These are phyloP conservation scores for Zymoseptoria crescenta DNA, from an alignment of 2,329 filamentous ascomycete species.

Conservation along the genomic window DNA sequence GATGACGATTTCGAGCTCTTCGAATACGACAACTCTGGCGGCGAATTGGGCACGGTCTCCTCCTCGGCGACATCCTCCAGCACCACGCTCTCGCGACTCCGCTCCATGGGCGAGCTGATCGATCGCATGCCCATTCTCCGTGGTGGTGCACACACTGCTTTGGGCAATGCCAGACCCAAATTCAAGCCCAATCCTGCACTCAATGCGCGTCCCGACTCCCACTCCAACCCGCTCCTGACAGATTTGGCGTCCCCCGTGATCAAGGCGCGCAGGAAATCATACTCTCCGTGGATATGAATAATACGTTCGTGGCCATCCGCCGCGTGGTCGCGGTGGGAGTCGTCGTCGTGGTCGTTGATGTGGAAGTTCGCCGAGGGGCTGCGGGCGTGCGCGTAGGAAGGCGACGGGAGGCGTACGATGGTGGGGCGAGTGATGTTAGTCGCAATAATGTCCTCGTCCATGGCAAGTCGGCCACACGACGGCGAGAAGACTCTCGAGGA, in stretches of 20 bases:
- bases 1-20: conserved; percentile 81
- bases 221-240: not conserved
- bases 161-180: not conserved
- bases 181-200: not conserved
- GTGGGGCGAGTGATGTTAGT: not conserved
- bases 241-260: not conserved
- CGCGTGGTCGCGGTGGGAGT: not conserved
- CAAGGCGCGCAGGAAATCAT: not conserved
- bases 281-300: not conserved
- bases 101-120: not conserved
- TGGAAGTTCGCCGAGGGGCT: not conserved
- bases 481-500: not conserved
- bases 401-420: not conserved
- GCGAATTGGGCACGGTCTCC: conserved; percentile 18
- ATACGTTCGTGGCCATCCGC: not conserved
- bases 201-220: not conserved
- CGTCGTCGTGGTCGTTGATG: not conserved
- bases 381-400: not conserved
- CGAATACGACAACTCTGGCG: conserved; percentile 51
- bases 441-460: not conserved
- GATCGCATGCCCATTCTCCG: not conserved
- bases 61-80: conserved; percentile 1
- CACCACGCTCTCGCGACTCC: not conserved
- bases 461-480: not conserved
- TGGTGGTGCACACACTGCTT: not conserved